These are phyloP conservation scores for Sporothrix pallida DNA, from an alignment of 2,329 filamentous ascomycete genomes.

Conservation along the genomic window DNA sequence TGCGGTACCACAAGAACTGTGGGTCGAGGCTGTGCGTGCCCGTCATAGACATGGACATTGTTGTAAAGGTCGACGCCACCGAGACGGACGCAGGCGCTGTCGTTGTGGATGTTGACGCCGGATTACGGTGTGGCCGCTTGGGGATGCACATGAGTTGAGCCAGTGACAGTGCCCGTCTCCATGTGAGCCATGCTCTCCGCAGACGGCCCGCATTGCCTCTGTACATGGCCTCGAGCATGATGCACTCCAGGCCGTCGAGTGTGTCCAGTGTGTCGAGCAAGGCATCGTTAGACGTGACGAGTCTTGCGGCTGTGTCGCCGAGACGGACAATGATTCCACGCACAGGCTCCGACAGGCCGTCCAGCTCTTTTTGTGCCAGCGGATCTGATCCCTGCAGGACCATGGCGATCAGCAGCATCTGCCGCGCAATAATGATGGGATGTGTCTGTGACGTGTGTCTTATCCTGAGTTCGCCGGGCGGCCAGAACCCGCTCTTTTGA, in stretches of 20 bases:
- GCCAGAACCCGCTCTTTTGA: constrained; percentile 26
- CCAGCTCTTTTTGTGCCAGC: not conserved
- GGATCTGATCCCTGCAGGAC: constrained; percentile 44
- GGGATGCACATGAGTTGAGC: constrained; percentile 37
- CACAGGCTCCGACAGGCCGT: constrained; percentile 39
- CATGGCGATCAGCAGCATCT: constrained; percentile 44
- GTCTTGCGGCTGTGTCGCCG: constrained; percentile 35
- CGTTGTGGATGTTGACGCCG: constrained; percentile 2
- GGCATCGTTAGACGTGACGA: constrained; percentile 55
- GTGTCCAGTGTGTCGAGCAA: constrained; percentile 51
- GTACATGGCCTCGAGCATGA: constrained; percentile 56
- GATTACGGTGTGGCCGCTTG: constrained; percentile 24
- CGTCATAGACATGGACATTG: not conserved
- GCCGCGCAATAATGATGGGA: constrained; percentile 44
- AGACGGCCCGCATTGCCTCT: constrained; percentile 55
- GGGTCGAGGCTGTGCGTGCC: constrained; percentile 41
- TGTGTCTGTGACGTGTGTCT: constrained; percentile 35
- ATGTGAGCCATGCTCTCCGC: constrained; percentile 53
- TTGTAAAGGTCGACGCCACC: not conserved
- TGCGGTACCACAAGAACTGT: constrained; percentile 53
- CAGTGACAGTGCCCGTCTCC: constrained; percentile 51
- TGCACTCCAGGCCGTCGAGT: constrained; percentile 56
- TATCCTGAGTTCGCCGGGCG: not conserved
- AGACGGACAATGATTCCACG: constrained; percentile 22
- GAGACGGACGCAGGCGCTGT: constrained; percentile 28